Base-by-base conservation (phyloP, 139 green algal species). In the Zygnema cylindricum region DNA sequence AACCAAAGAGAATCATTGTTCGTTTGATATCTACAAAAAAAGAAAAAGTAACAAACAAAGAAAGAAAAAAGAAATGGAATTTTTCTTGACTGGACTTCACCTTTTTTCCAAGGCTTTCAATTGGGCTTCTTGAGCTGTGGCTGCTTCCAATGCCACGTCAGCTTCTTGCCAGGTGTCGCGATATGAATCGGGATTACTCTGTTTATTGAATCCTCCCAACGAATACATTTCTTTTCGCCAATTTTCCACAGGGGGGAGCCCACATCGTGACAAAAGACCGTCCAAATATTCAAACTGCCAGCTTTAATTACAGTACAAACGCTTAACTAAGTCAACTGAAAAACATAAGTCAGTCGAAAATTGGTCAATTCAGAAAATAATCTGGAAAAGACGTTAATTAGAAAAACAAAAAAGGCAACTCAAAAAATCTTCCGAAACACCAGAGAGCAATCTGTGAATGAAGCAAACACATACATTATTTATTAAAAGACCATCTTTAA, bases 251-350 rank as follows among this genome's bases (percentile, higher is more conserved):
- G 83, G 83, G 22, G 35, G 38, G 1, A 35, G 11, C 2, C 83
- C 83, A 1, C 83, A 88, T 1, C 39, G 40, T 25, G 23, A 2
- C 22, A 25, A 43, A 22, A 88, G 43, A 0, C 69, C 57, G 36
- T 88, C 83, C 21, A 88, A 32, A 77, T 88, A 88, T 2, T 39
- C 40, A 55, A 84, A 88, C 83, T 88, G 83, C 69, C 55, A 32
- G 1, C n/a, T 23, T 1, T 38, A 35, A 73, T 25, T 30, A 33
- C 1, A 11, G 2, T 73, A 73, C 30, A 73, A 35, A 73, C 30
- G 57, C 30, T 35, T 73, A 73, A 30, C 25, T 73, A 73, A 35
- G 57, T 73, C 25, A 35, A 73, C 30, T 35, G 30, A 73, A 35
- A 73, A 25, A 73, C 30, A 25, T 35, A 35, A 73, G 30, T 25